Evolutionary conservation across 1,139 yeast species (phyloP).

Genomic region (Magnusiomyces tetraspermus): DNA sequence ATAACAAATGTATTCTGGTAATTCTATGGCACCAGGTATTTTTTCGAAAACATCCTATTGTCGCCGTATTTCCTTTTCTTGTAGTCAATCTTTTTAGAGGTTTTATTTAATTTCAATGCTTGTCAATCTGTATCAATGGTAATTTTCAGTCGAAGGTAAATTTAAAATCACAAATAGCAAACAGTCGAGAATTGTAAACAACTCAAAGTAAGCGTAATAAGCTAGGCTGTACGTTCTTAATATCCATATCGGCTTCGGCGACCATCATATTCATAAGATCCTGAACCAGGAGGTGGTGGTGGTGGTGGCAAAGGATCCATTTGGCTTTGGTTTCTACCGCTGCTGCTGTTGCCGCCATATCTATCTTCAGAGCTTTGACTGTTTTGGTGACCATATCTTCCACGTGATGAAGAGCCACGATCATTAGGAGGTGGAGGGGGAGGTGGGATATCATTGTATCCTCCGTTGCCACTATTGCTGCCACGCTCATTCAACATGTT

Average conservation of each 20-base stretch:
- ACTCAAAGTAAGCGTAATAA: too few relatives aligned
- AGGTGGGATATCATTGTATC: not conserved
- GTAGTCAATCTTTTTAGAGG: too few relatives aligned
- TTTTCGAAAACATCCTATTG: too few relatives aligned
- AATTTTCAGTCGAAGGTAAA: too few relatives aligned
- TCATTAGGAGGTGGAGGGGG: slow-evolving; percentile 1
- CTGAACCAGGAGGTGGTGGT: slow-evolving; percentile 1
- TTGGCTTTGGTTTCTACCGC: not conserved
- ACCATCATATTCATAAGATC: not conserved
- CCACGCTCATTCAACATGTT: not conserved
- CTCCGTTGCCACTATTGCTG: not conserved
- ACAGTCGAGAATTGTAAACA: too few relatives aligned
- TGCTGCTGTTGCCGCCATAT: slow-evolving; percentile 1
- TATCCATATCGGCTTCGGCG: not conserved
- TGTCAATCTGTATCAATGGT: too few relatives aligned
- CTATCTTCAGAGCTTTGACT: not conserved
- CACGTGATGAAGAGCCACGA: not conserved
- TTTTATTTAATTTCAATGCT: too few relatives aligned
- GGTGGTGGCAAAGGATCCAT: slow-evolving; percentile 1
- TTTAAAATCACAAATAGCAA: too few relatives aligned
- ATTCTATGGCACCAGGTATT: too few relatives aligned
- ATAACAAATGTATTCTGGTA: too few relatives aligned
- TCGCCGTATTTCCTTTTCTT: too few relatives aligned
- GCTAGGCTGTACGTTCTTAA: too few relatives aligned
- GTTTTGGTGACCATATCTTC: not conserved